Evolutionary conservation across 139 green algal genomes (phyloP).

Genomic region (Coelastrella sp.): DNA sequence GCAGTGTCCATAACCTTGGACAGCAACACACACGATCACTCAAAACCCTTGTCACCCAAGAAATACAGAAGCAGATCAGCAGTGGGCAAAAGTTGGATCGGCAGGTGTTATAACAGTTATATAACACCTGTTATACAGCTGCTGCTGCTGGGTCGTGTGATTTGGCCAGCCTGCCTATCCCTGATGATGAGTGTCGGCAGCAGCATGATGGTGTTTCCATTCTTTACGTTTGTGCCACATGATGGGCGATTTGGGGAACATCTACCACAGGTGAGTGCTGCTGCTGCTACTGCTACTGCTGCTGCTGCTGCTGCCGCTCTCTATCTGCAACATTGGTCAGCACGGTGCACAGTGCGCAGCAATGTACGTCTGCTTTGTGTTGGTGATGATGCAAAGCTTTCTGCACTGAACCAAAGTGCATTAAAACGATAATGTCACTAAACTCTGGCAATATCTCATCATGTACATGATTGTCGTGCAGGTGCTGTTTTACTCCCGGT

Average conservation of each 20-base stretch:
- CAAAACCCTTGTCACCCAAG: too few species aligned
- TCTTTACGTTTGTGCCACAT: conserved; percentile 80
- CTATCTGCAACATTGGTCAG: too few species aligned
- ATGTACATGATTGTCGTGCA: conserved; percentile 51
- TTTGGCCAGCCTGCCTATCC: conserved; percentile 49
- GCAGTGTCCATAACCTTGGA: not conserved
- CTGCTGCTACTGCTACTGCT: not conserved
- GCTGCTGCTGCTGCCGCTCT: not conserved
- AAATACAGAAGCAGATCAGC: not conserved
- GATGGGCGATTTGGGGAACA: conserved; percentile 68
- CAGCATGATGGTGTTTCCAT: conserved; percentile 78
- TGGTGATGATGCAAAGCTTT: too few species aligned
- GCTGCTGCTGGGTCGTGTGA: conserved; percentile 10
- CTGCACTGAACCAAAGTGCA: too few species aligned
- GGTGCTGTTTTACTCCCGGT: conserved; percentile 81
- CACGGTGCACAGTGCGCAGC: too few species aligned
- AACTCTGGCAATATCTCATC: too few species aligned
- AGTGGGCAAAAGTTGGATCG: not conserved
- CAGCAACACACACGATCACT: too few species aligned
- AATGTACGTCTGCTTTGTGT: too few species aligned
- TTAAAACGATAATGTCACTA: too few species aligned
- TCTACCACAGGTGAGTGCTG: conserved; percentile 59
- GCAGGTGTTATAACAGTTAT: not conserved
- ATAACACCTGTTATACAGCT: conserved; percentile 37
- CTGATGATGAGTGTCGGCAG: conserved; percentile 60